phyloP scores from a whole-genome alignment of 257 asterid genomes.

The Solanum bulbocastanum region DNA sequence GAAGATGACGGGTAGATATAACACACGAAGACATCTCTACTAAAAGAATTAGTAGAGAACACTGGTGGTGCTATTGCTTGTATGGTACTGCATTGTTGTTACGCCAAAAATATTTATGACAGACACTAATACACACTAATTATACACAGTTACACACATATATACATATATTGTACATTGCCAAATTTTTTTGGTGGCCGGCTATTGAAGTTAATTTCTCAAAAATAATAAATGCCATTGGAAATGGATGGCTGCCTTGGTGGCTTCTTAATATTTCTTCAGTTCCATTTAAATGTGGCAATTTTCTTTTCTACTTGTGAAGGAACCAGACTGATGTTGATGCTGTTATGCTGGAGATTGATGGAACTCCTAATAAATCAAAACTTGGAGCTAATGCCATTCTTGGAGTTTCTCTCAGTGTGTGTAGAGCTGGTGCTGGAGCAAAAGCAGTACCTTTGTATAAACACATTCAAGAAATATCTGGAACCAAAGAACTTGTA shows the following conservation, averaged over 20 bases:
- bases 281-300: not conserved
- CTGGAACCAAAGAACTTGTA: constrained; percentile 79
- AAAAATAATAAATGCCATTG: not conserved
- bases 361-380: constrained; percentile 89
- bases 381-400: constrained; percentile 96
- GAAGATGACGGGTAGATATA: not conserved
- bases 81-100: not conserved
- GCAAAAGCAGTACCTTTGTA: constrained; percentile 80
- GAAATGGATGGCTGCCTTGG: not conserved
- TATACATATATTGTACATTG: not conserved
- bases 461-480: constrained; percentile 83
- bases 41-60: not conserved
- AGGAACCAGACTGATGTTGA: constrained; percentile 86
- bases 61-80: not conserved
- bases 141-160: not conserved
- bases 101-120: not conserved
- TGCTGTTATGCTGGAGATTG: constrained; percentile 80
- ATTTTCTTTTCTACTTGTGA: not conserved
- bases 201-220: not conserved
- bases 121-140: not conserved
- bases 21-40: not conserved
- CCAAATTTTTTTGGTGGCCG: not conserved
- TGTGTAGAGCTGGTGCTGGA: constrained; percentile 97
- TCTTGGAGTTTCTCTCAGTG: constrained; percentile 91
- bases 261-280: not conserved